Percentiles rank a stretch among this genome's conserved stretches.
phyloP scores from a whole-genome alignment of 192 early-diverging fungal species.

The Geranomyces variabilis region DNA sequence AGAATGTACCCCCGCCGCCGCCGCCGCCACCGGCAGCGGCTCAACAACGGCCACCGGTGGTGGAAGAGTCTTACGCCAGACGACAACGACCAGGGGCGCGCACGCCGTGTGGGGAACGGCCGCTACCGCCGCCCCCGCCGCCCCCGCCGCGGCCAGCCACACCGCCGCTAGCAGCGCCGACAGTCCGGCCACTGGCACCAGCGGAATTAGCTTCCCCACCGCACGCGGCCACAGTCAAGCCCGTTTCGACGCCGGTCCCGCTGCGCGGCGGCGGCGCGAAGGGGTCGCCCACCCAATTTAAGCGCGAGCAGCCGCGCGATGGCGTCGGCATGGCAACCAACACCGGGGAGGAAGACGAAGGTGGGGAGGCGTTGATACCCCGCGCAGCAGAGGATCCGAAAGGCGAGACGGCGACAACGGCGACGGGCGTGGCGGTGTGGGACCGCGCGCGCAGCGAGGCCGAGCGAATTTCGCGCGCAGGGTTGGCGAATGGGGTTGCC shows the following conservation, averaged over 20 bases:
- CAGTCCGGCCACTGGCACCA: not conserved
- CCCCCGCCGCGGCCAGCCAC: too few relatives aligned
- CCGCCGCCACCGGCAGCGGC: not conserved
- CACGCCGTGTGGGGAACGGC: too few relatives aligned
- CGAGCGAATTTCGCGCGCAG: too few relatives aligned
- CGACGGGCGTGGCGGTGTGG: not conserved
- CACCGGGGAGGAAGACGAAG: not conserved
- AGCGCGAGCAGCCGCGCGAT: not conserved
- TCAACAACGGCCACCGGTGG: not conserved
- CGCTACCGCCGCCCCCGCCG: too few relatives aligned
- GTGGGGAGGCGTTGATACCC: not conserved
- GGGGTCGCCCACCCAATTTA: not conserved
- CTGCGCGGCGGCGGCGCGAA: too few relatives aligned
- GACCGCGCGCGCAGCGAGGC: not conserved
- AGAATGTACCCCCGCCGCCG: conserved; percentile 17
- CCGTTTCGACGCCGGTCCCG: not conserved
- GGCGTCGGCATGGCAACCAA: not conserved
- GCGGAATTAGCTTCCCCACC: not conserved
- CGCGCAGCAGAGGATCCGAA: too few relatives aligned
- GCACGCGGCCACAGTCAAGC: not conserved
- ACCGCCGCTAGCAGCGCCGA: not conserved
- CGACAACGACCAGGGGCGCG: not conserved
- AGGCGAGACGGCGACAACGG: too few relatives aligned
- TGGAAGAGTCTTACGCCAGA: not conserved
- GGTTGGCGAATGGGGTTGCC: too few relatives aligned